Evolutionary conservation across 1,139 yeast species (phyloP).

Genomic region (Keqinozyma sinolaborantium): DNA sequence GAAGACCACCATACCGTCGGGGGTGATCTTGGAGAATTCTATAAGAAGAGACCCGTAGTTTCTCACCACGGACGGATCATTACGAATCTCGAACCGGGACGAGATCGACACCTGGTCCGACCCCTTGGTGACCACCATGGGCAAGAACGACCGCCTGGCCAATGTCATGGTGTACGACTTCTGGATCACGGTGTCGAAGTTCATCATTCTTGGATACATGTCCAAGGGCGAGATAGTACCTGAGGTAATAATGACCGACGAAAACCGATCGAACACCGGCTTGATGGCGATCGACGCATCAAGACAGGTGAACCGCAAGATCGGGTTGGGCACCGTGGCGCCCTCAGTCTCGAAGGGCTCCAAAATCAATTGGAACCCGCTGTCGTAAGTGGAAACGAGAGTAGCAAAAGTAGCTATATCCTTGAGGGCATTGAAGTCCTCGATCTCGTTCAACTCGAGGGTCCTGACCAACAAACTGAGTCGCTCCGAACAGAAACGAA

Average conservation of each 20-base stretch:
- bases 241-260: conserved; percentile 92
- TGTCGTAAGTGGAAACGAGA: conserved; percentile 87
- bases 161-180: conserved; percentile 95
- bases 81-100: conserved; percentile 92
- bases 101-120: conserved; percentile 97
- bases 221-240: conserved; percentile 98
- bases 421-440: conserved; percentile 87
- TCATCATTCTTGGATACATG: conserved; percentile 97
- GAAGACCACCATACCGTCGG: conserved; percentile 97
- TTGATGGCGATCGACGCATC: conserved; percentile 98
- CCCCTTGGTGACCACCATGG: conserved; percentile 95
- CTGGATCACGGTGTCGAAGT: conserved; percentile 90
- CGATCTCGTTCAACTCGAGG: conserved; percentile 80
- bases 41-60: conserved; percentile 90
- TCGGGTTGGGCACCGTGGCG: conserved; percentile 96
- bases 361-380: conserved; percentile 84
- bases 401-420: conserved; percentile 98
- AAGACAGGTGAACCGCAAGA: conserved; percentile 88
- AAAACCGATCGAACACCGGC: conserved; percentile 91
- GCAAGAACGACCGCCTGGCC: conserved; percentile 87
- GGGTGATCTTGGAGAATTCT: conserved; percentile 92
- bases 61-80: conserved; percentile 96
- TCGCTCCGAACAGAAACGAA: conserved; percentile 88
- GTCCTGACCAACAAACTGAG: conserved; percentile 85
- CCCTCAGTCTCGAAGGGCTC: conserved; percentile 98